Evolutionary conservation across 192 early-diverging fungal genomes (phyloP), one percentile per base, ranked within the genome.

Genomic region (Cladochytrium replicatum): DNA sequence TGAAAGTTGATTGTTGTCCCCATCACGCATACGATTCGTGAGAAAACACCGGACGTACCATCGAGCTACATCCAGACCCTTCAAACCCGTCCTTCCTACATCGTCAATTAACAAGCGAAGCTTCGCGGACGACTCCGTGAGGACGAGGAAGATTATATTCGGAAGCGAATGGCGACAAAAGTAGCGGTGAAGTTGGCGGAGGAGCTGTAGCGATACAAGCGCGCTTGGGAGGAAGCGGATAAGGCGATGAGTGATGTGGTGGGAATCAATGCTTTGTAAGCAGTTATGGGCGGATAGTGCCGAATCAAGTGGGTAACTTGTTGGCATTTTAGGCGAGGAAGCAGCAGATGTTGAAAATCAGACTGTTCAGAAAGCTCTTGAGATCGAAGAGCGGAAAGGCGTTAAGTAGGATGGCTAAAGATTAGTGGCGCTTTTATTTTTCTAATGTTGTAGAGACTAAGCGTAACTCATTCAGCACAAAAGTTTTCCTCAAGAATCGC

Each of bases 211-310:
- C 9, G 32, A 21, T 67, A 74, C 28, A 71, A 70, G 47, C 19
- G 45, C 15, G 61, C 46, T 6, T 74, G 71, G 71, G 71, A 74
- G 46, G 23, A n/a, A 3, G 52, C 55, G 8, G 68, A 74, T 30
- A 71, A 68, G 71, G 71, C 63, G 47, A 60, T 68, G 64, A 72
- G 68, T 50, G 68, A 71, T 61, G 58, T 74, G 71, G 71, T 74
- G 71, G 71, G 50, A 60, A 9, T 38, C 49, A 19, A 71, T 68
- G 58, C 54, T 67, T 32, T 48, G 68, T 68, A 48, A 46, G 46
- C 29, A 6, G 11, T 7, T 48, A 25, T 19, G 58, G 28, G 26
- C 53, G 11, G 58, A 42, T 11, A 27, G 58, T 50, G 53, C 37
- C 8, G 45, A 4, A 6, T 17, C 6, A 28, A 29, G 45, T 7